Base-by-base conservation (phyloP, 2,329 filamentous ascomycete species). In the Penicillium sp. region DNA sequence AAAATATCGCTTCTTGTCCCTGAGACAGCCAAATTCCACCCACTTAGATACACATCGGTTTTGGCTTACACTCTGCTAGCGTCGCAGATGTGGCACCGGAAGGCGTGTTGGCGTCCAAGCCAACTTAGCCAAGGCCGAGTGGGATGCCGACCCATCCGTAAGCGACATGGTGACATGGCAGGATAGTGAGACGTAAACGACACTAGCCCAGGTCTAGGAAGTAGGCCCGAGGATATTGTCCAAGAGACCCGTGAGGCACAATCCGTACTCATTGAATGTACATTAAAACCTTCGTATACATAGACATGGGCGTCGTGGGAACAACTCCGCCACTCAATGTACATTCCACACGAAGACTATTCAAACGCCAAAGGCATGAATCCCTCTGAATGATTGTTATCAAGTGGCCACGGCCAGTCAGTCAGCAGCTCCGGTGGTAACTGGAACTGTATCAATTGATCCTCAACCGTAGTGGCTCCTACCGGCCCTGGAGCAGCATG, bases 381-480 rank as follows among this genome's bases (percentile, higher is more conserved):
- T 2, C 66, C 61, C 42, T 69, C 67, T 4, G 66, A 57, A 39
- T 69, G 59, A 10, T 58, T 61, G 41, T 62, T 64, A 60, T 71
- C 68, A 15, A 70, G 56, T 8, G 68, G 66, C 76, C 76, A 81
- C 14, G 77, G 75, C 77, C 77, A 80, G 41, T 78, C 73, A 14
- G 73, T 71, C 28, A 79, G 69, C 17, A 80, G 60, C 45, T 78
- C 76, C 12, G 73, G 72, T 6, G 78, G 76, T 17, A 81, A 60
- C 60, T 79, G 76, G 56, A 77, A 78, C 47, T 77, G 74, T 58
- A 69, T 57, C 50, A 71, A 67, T 47, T 68, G 65, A 41, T 67
- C 63, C 15, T 60, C 54, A 38, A 61, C 63, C 10, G 63, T 37
- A 7, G 62, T 42, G 1, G 60, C 28, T 15, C 57, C 59, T 6